Percentiles rank a stretch among this genome's conserved stretches.
phyloP scores from a whole-genome alignment of 345 rosid genomes.

The Gossypium stocksii region DNA sequence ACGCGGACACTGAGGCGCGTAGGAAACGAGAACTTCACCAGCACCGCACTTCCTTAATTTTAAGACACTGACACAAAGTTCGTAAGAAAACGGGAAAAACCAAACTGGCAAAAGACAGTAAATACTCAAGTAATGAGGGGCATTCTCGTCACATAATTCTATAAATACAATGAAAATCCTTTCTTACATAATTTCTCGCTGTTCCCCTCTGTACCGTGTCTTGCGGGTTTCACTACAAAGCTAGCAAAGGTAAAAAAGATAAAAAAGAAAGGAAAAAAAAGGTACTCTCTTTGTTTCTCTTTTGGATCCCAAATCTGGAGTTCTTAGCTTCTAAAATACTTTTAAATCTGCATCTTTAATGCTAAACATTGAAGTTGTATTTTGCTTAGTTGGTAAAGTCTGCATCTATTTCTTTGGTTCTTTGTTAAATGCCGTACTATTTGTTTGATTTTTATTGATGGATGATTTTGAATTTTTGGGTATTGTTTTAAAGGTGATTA shows the following conservation, averaged over 20 bases:
- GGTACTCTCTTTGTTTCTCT: conserved; percentile 22
- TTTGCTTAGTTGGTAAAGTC: background rate
- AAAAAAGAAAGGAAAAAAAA: conserved; percentile 7
- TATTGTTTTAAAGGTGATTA: background rate
- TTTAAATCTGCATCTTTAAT: background rate
- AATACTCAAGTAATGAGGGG: background rate
- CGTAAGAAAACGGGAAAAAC: background rate
- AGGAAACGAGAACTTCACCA: background rate
- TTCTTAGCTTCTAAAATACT: conserved; percentile 5
- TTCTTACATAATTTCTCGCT: background rate
- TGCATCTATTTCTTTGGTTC: background rate
- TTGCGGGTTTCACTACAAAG: conserved; percentile 21
- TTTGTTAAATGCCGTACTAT: background rate
- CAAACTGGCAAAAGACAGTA: conserved; percentile 5
- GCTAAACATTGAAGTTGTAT: background rate
- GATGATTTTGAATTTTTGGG: background rate
- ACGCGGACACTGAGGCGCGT: background rate
- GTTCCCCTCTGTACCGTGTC: conserved; percentile 17
- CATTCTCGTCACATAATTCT: conserved; percentile 14
- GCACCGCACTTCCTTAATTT: background rate
- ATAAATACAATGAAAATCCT: conserved; percentile 16
- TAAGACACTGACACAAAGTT: background rate
- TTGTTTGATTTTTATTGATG: background rate
- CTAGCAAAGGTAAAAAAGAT: conserved; percentile 1
- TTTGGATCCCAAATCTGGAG: conserved; percentile 39